Base-by-base conservation (phyloP, 768 basidiomycete species). In the Naganishia vaughanmartiniae region DNA sequence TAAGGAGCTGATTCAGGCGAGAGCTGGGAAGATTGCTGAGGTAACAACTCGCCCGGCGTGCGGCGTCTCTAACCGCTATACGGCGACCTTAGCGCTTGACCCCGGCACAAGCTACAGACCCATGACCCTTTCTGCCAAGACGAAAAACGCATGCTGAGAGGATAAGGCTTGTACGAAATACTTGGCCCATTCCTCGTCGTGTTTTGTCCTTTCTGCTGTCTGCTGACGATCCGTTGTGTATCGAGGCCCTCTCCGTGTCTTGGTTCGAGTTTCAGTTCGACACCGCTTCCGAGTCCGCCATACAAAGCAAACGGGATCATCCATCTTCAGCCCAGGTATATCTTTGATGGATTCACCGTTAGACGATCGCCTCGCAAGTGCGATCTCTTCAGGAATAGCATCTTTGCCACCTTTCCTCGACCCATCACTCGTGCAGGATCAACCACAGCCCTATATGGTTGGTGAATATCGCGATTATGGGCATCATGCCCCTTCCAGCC, bases 161-260 rank as follows among this genome's bases (percentile, higher is more conserved):
- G 48, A 51, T 51, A 51, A 51, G 48, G 48, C 48, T 51, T n/a
- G n/a, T n/a, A n/a, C n/a, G 48, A 51, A 51, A 51, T 51, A 51
- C 48, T 51, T 51, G 48, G 48, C 48, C 48, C 48, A 51, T 24
- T n/a, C 21, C 15, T 7, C 17, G 42, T 51, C 24, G 48, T 51
- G 1, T n/a, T 24, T 12, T 26, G 4, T 51, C n/a, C 48, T 7
- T 26, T 15, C 48, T 7, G 48, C 48, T 42, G 42, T 42, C 48
- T 51, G 48, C 48, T 51, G 48, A 51, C 48, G 48, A n/a, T 51
- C 48, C n/a, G n/a, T n/a, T n/a, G n/a, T 12, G 48, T 42, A 42
- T 42, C 42, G 42, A 42, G 15, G 10, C 42, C 15, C 42, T 7
- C n/a, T n/a, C n/a, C 12, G 36, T 36, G 36, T 36, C 36, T 15